Conservation (phyloP, 2,329 filamentous ascomycete genomes). For the Pyrenochaeta sp. region DNA sequence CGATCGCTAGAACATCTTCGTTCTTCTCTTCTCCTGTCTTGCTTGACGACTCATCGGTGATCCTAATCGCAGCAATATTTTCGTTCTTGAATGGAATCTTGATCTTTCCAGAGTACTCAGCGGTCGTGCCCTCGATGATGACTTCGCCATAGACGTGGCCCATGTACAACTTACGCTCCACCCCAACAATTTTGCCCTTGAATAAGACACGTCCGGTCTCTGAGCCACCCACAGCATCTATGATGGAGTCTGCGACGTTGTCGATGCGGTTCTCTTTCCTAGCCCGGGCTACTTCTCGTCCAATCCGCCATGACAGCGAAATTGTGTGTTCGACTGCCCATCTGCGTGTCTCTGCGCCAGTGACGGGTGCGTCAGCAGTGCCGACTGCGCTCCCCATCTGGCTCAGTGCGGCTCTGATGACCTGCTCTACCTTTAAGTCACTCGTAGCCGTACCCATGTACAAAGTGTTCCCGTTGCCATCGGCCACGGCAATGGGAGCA, state of each 20-base stretch:
- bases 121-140: slow-evolving; percentile 45
- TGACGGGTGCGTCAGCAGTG: slow-evolving; percentile 48
- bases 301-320: slow-evolving; percentile 49
- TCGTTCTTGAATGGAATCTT: slow-evolving; percentile 78
- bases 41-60: slow-evolving; percentile 32
- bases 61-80: slow-evolving; percentile 66
- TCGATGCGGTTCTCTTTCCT: slow-evolving; percentile 47
- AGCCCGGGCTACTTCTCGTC: slow-evolving; percentile 44
- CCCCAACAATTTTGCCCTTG: slow-evolving; percentile 56
- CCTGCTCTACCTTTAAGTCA: slow-evolving; percentile 49
- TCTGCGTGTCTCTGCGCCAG: slow-evolving; percentile 44
- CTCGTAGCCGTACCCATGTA: slow-evolving; percentile 48
- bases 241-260: slow-evolving; percentile 48
- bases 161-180: slow-evolving; percentile 51
- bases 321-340: slow-evolving; percentile 51
- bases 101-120: slow-evolving; percentile 53
- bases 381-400: slow-evolving; percentile 48
- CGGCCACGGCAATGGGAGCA: slow-evolving; percentile 47
- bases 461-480: slow-evolving; percentile 53
- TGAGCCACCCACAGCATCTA: slow-evolving; percentile 51
- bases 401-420: slow-evolving; percentile 45
- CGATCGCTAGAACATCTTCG: slow-evolving; percentile 55
- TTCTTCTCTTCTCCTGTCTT: slow-evolving; percentile 42
- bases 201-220: slow-evolving; percentile 51
- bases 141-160: slow-evolving; percentile 54